Base-by-base conservation (phyloP, 2,329 filamentous ascomycete species). In the Penicillium sp. region DNA sequence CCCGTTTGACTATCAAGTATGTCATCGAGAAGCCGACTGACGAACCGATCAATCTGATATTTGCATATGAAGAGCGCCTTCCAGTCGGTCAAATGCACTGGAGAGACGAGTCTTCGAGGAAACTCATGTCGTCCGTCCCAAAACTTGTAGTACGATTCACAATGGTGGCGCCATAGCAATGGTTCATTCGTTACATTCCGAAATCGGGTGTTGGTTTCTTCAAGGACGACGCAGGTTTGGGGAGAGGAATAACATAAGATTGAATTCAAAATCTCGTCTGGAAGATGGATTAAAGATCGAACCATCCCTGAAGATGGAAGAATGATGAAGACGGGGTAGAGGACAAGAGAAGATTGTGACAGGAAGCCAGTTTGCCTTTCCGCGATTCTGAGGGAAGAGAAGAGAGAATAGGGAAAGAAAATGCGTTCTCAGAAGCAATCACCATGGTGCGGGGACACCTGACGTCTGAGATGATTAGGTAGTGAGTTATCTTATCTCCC, bases 241-340 rank as follows among this genome's bases (percentile, higher is more conserved):
- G 80, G 77, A 41, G 77, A 72, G 42, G 82, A 74, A 64, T 83
- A 83, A 54, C 78, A 77, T 57, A 96, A 78, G 57, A 97, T 87
- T 45, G 84, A 80, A 65, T 89, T 83, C 61, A 97, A 78, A 55
- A 97, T 81, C 74, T 99, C 93, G 69, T 92, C 87, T 34, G 91
- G 91, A 30, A 93, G 75, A 46, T 56, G 42, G 45, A 56, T 55
- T 25, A 72, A 61, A 57, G 64, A 68, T 43, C 56, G 49, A 57
- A 65, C 57, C 66, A 70, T 69, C 52, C 62, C 63, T 63, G 47
- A 54, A 49, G 37, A 44, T 47, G 18, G 37, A 30, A 35, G 30
- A 40, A 22, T 46, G 34, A 38, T 19, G 29, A 28, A 25, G 33
- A 16, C 16, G 16, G 19, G 27, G 25, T 19, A 22, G 13, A 41